Percentiles rank a stretch among this genome's conserved stretches.
Evolutionary conservation across 495 filamentous ascomycete species (phyloP).

Genomic region (Podospora anserina): DNA sequence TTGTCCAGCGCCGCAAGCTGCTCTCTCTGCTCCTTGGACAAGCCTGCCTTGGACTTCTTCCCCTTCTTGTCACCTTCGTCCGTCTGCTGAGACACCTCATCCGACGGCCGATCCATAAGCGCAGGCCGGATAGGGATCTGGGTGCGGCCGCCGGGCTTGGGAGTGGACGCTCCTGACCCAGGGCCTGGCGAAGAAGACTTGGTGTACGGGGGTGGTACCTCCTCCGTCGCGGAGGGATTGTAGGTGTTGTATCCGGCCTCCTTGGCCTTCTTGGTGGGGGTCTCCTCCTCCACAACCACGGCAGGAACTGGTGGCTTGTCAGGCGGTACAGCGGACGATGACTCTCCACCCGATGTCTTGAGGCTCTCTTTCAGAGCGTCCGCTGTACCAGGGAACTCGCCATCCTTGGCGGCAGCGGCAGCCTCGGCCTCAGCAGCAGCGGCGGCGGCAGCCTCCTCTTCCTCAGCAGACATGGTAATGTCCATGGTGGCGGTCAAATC

Average conservation of each 20-base stretch:
- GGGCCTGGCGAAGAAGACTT: constrained; percentile 48
- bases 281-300: constrained; percentile 47
- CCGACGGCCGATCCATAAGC: constrained; percentile 84
- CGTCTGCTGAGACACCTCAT: constrained; percentile 71
- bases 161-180: constrained; percentile 57
- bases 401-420: constrained; percentile 40
- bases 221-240: constrained; percentile 15
- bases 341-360: constrained; percentile 32
- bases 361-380: constrained; percentile 51
- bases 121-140: constrained; percentile 74
- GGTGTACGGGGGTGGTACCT: constrained; percentile 18
- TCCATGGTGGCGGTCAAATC: constrained; percentile 88
- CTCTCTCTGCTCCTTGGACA: constrained; percentile 87
- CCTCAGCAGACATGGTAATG: constrained; percentile 73
- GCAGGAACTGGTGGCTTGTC: constrained; percentile 25
- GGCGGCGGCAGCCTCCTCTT: constrained; percentile 44
- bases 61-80: constrained; percentile 68
- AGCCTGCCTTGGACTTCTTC: constrained; percentile 79
- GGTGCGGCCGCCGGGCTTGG: constrained; percentile 45
- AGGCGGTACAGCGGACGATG: constrained; percentile 26
- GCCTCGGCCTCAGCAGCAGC: constrained; percentile 54
- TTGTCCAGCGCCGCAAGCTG: constrained; percentile 82
- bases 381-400: constrained; percentile 46
- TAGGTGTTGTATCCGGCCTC: neutral
- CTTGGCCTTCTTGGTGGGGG: neutral